Evolutionary conservation across 2,329 filamentous ascomycete genomes (phyloP), one percentile per base, ranked within the genome.

Genomic region (Colletotrichum musicola): DNA sequence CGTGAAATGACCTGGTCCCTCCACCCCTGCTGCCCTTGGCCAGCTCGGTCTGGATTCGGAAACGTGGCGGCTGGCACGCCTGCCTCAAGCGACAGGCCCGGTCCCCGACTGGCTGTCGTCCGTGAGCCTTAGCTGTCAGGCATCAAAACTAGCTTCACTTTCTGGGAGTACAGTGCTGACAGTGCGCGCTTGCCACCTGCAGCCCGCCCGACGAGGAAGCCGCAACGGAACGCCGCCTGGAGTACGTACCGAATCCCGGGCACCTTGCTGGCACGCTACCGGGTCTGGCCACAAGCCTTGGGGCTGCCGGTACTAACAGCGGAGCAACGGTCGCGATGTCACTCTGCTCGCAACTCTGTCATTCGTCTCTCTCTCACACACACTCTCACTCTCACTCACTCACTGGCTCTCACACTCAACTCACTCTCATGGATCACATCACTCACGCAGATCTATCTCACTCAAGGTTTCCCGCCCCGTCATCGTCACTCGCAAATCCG

Each of bases 41-140:
- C 40, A n/a, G 66, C 55, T 49, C 44, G 62, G 63, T 57, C 57
- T 69, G 56, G 51, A 69, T 67, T 69, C 57, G 67, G 67, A 69
- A 69, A 62, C 67, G 63, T 62, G 67, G 67, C 67, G 67, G 57
- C 63, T 69, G 67, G 63, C 62, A 69, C 67, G 56, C 67, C 27
- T 54, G 40, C 18, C 35, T 38, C 61, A 65, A 68, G 55, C 60
- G 65, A 65, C 60, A 59, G 42, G 46, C 30, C 54, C 38, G 20
- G 38, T 38, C 47, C 61, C 42, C 22, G 20, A 42, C 14, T 58
- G 64, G 59, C 59, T 62, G 59, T 18, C 40, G 40, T 42, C 12
- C 14, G 25, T 18, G 35, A 20, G 47, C 62, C 65, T 68, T 4
- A 55, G 3, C 13, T 35, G 7, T 60, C 58, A 68, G 65, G 65